Percentiles rank a stretch among this genome's conserved stretches.
Evolutionary conservation across 2,329 filamentous ascomycete genomes (phyloP).

Genomic region (Alternaria brassicae): DNA sequence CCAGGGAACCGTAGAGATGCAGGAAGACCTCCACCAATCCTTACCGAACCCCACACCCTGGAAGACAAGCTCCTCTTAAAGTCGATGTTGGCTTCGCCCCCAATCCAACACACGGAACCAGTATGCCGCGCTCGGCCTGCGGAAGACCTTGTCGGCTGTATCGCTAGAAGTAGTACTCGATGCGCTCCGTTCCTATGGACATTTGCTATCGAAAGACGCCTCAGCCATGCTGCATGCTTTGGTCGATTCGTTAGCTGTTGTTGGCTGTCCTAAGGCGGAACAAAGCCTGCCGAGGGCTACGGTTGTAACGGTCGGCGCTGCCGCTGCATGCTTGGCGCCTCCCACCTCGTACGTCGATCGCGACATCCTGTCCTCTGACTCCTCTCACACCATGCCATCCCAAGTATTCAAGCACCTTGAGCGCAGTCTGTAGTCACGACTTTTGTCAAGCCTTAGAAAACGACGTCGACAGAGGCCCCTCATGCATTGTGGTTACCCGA

Average conservation of each 20-base stretch:
- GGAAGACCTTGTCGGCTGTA: conserved; percentile 14
- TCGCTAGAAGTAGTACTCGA: conserved; percentile 20
- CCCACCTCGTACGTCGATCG: conserved; percentile 24
- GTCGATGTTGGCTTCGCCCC: neutral
- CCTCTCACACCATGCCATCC: neutral
- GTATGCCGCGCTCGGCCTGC: neutral
- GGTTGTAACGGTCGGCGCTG: conserved; percentile 13
- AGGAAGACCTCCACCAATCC: neutral
- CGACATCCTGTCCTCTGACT: conserved; percentile 14
- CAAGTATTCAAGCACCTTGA: neutral
- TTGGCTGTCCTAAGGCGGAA: conserved; percentile 6
- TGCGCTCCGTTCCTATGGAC: conserved; percentile 12
- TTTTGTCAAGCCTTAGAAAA: neutral
- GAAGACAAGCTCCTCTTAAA: neutral
- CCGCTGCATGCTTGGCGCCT: conserved; percentile 17
- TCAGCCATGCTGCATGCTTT: conserved; percentile 6
- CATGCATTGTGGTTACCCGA: neutral
- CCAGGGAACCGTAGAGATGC: neutral
- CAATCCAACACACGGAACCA: neutral
- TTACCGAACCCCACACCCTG: neutral
- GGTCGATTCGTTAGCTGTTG: conserved; percentile 2
- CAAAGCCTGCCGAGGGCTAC: conserved; percentile 19
- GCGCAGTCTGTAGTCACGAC: neutral
- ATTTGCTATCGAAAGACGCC: conserved; percentile 10
- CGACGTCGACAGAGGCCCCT: too few relatives aligned